Conservation (phyloP, 1,284 basidiomycete species). For the Somion occarium region DNA sequence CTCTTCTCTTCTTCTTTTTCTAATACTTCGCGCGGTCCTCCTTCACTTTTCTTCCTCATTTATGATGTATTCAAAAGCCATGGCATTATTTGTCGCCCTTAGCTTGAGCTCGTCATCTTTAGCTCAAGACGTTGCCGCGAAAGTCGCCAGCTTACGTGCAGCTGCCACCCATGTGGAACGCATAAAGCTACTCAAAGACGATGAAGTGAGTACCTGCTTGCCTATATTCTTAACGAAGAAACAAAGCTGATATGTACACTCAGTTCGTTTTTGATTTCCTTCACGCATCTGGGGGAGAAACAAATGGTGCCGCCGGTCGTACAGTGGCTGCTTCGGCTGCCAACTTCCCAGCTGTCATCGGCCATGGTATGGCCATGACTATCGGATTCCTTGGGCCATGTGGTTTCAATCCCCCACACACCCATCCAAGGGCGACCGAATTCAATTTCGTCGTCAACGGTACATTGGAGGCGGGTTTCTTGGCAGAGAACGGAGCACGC, state of each 20-base stretch:
- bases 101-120: not conserved
- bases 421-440: constrained; percentile 29
- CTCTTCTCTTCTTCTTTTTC: constrained; percentile 3
- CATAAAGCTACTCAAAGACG: constrained; percentile 13
- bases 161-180: constrained; percentile 11
- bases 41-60: not conserved
- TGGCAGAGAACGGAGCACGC: constrained; percentile 26
- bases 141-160: constrained; percentile 10
- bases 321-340: constrained; percentile 13
- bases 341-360: constrained; percentile 18
- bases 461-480: constrained; percentile 21
- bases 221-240: not conserved
- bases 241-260: not conserved
- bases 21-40: constrained; percentile 1
- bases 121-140: constrained; percentile 11
- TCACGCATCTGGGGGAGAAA: constrained; percentile 8
- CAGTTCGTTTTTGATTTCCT: constrained; percentile 20
- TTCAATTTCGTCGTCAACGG: constrained; percentile 25
- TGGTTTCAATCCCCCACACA: constrained; percentile 28
- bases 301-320: constrained; percentile 14
- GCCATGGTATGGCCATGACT: constrained; percentile 18
- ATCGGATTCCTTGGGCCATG: constrained; percentile 22
- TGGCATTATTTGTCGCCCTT: constrained; percentile 5
- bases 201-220: constrained; percentile 13
- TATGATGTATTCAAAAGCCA: constrained; percentile 1